Base-by-base conservation (phyloP, 495 filamentous ascomycete genomes). In the Neurospora sp. region DNA sequence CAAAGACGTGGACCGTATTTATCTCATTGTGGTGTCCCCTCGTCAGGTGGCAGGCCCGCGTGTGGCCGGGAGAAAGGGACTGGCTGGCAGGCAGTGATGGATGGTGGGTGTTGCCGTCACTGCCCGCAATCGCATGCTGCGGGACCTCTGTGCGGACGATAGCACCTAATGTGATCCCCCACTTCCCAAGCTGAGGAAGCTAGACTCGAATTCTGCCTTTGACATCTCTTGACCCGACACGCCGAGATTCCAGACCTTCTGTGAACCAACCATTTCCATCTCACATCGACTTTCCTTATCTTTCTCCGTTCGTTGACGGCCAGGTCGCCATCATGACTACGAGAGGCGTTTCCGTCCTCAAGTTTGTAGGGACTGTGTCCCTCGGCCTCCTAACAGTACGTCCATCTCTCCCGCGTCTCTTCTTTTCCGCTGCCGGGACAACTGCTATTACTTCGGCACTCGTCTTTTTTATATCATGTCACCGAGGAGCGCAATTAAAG, bases 331-430 rank as follows among this genome's bases (percentile, higher is more conserved):
- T 74, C 75, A 96, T 96, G 93, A 85, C 91, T 71, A 86, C 88
- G 73, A 85, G 84, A 71, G 88, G 87, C 77, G 84, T 96, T 79
- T 88, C 92, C 53, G 82, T 91, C 79, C 87, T 90, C 81, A 97
- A 97, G 82, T 97, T 97, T 81, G 90, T 97, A 72, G 94, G 94
- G 76, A 94, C 93, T 37, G 87, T 97, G 72, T 93, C 90, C 69
- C 86, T 97, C 40, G 94, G 94, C 72, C 87, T 97, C 27, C 81
- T 97, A 79, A 97, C 94, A 37, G 93, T 96, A 89, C 77, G 88
- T 83, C 37, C 41, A 42, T 59, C 37, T 72, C 69, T 76, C 73
- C 71, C 46, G 71, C 73, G 71, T 72, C 75, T 69, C 74, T 74
- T 74, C 74, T 75, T 75, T 76, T 75, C 41, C 16, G 3, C 35